Percentiles rank a stretch among this genome's conserved stretches.
Evolutionary conservation across 306 rosid species (phyloP).

Genomic region (Vicia sativa): DNA sequence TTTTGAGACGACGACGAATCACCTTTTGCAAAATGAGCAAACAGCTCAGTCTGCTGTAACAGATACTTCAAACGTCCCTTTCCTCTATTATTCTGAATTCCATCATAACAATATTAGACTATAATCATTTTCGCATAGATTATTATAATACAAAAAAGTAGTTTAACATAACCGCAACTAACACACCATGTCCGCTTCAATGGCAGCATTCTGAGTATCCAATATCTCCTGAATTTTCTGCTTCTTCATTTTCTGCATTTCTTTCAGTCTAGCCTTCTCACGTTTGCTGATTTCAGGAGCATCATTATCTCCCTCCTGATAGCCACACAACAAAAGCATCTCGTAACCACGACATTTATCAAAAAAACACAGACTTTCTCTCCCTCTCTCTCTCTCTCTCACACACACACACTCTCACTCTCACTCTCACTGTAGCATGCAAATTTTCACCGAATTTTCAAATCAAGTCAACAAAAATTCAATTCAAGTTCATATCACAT

Average conservation of each 20-base stretch:
- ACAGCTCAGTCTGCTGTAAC: slow-evolving; percentile 90
- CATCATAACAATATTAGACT: slow-evolving; percentile 2
- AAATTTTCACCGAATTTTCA: neutral
- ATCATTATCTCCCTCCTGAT: slow-evolving; percentile 51
- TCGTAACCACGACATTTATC: neutral
- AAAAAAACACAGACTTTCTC: too few species aligned
- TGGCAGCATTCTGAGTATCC: slow-evolving; percentile 85
- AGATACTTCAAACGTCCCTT: slow-evolving; percentile 95
- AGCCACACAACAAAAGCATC: neutral
- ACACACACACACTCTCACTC: neutral
- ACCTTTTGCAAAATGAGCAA: slow-evolving; percentile 97
- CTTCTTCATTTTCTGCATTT: slow-evolving; percentile 80
- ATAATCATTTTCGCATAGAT: neutral
- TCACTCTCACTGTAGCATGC: neutral
- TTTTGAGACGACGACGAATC: slow-evolving; percentile 78
- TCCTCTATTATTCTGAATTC: slow-evolving; percentile 76
- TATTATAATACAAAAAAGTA: neutral
- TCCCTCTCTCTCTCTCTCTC: too few species aligned
- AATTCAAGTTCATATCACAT: neutral
- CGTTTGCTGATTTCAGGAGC: slow-evolving; percentile 75
- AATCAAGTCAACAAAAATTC: slow-evolving; percentile 30
- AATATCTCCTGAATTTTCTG: slow-evolving; percentile 92
- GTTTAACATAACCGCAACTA: neutral
- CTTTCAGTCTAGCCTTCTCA: slow-evolving; percentile 79
- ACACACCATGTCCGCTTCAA: slow-evolving; percentile 94